A percentile compares a stretch with the other conserved stretches of the same genome.
Conservation (phyloP, 768 basidiomycete species). For the Cystobasidiopsis lactophilus region DNA sequence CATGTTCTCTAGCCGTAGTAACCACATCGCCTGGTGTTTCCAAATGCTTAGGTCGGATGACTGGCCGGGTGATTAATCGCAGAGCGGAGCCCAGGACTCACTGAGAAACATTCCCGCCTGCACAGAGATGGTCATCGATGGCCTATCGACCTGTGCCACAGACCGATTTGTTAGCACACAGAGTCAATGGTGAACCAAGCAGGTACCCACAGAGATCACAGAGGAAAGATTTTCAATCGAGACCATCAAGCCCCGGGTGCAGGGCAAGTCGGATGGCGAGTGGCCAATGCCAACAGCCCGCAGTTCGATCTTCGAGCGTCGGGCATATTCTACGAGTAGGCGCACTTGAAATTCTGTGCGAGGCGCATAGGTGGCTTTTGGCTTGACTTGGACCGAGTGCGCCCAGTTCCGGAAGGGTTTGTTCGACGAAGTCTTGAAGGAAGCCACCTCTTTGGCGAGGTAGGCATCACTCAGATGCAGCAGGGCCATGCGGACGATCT, state of each 20-base stretch:
- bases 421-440: no score
- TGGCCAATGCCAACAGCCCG: constrained; percentile 49
- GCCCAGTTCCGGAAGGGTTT: constrained; percentile 56
- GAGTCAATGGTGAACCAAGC: constrained; percentile 55
- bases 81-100: constrained; percentile 3
- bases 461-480: no score
- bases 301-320: constrained; percentile 44
- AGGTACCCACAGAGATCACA: background rate
- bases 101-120: constrained; percentile 42
- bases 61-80: constrained; percentile 23
- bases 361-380: constrained; percentile 55
- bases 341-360: constrained; percentile 44
- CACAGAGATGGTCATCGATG: constrained; percentile 43
- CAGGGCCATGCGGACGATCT: no score
- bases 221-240: background rate
- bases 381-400: constrained; percentile 46
- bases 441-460: no score
- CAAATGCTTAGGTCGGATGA: background rate
- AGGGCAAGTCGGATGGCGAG: background rate
- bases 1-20: constrained; percentile 34
- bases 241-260: background rate
- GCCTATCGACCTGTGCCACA: constrained; percentile 40
- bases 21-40: no score
- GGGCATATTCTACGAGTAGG: constrained; percentile 56
- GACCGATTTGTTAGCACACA: constrained; percentile 45